A percentile compares a stretch with the other conserved stretches of the same genome.
Evolutionary conservation across 2,329 filamentous ascomycete species (phyloP).

Genomic region (Bertia moriformis): DNA sequence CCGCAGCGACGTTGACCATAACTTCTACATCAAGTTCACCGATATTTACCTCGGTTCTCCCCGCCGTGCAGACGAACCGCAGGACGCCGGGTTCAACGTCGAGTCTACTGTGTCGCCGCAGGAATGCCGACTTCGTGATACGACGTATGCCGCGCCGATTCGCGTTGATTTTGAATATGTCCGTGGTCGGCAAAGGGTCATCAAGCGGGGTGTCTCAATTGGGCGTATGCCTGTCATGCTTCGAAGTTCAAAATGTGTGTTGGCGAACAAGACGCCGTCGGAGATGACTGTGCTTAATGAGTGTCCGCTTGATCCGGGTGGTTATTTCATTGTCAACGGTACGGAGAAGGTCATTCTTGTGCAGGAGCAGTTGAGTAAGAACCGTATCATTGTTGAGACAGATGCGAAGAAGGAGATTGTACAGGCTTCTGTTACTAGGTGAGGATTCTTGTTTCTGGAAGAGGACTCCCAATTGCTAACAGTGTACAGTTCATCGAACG

Average conservation of each 20-base stretch:
- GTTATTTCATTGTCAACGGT: slow-evolving; percentile 94
- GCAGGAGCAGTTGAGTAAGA: slow-evolving; percentile 97
- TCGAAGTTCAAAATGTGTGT: slow-evolving; percentile 81
- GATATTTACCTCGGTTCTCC: slow-evolving; percentile 80
- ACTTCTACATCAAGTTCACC: slow-evolving; percentile 63
- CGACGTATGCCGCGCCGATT: slow-evolving; percentile 95
- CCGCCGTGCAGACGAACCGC: slow-evolving; percentile 53
- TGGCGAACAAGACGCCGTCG: slow-evolving; percentile 68
- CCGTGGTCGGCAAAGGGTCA: slow-evolving; percentile 62
- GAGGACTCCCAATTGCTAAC: background rate
- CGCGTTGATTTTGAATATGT: slow-evolving; percentile 85
- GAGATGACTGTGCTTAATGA: slow-evolving; percentile 90
- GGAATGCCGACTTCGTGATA: slow-evolving; percentile 88
- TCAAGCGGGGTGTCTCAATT: slow-evolving; percentile 64
- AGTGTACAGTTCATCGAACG: slow-evolving; percentile 59
- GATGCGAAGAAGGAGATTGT: slow-evolving; percentile 85
- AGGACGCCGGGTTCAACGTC: slow-evolving; percentile 38
- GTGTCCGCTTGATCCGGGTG: slow-evolving; percentile 87
- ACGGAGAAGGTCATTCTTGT: slow-evolving; percentile 98
- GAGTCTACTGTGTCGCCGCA: slow-evolving; percentile 75
- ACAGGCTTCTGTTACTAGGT: slow-evolving; percentile 82
- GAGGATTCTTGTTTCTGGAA: background rate
- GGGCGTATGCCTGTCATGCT: slow-evolving; percentile 94
- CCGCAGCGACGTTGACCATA: slow-evolving; percentile 79
- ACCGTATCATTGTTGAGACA: slow-evolving; percentile 91